Percentiles rank a stretch among this genome's conserved stretches.
Evolutionary conservation across 2,329 filamentous ascomycete species (phyloP).

Genomic region (Pezizomycotina sp.): DNA sequence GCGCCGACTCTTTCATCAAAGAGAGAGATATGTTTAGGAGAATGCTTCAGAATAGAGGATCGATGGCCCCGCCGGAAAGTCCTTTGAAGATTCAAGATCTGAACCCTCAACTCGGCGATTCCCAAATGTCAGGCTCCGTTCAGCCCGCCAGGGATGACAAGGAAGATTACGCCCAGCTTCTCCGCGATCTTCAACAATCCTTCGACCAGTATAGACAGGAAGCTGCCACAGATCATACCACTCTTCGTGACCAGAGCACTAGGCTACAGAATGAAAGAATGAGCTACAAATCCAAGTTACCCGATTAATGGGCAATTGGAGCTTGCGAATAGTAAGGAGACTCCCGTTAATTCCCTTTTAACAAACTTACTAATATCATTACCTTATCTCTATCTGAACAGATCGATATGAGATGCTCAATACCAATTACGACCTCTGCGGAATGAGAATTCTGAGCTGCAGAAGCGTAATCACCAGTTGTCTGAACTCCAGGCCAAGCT

Average conservation of each 20-base stretch:
- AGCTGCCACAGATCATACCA: constrained; percentile 60
- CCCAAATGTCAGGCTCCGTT: constrained; percentile 28
- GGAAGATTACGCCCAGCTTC: constrained; percentile 51
- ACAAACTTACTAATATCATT: constrained; percentile 6
- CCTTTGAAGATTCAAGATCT: too few relatives aligned
- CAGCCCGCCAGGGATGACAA: constrained; percentile 33
- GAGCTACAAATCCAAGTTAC: constrained; percentile 68
- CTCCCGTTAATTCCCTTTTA: background rate
- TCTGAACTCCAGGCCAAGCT: constrained; percentile 77
- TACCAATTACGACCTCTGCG: constrained; percentile 72
- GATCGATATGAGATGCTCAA: constrained; percentile 83
- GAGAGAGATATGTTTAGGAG: constrained; percentile 96
- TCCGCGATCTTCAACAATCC: constrained; percentile 76
- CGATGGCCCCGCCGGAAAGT: constrained; percentile 24
- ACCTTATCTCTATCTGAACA: too few relatives aligned
- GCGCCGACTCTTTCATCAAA: constrained; percentile 82
- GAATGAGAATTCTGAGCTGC: constrained; percentile 68
- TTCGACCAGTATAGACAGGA: constrained; percentile 84
- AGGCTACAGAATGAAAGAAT: constrained; percentile 67
- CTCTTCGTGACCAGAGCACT: constrained; percentile 72
- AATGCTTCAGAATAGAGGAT: constrained; percentile 64
- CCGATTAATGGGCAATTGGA: constrained; percentile 63
- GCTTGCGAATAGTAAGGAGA: constrained; percentile 40
- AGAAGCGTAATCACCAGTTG: constrained; percentile 60
- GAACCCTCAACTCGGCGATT: constrained; percentile 13